phyloP scores from a whole-genome alignment of 805 yeast species.

The Hanseniaspora lindneri region DNA sequence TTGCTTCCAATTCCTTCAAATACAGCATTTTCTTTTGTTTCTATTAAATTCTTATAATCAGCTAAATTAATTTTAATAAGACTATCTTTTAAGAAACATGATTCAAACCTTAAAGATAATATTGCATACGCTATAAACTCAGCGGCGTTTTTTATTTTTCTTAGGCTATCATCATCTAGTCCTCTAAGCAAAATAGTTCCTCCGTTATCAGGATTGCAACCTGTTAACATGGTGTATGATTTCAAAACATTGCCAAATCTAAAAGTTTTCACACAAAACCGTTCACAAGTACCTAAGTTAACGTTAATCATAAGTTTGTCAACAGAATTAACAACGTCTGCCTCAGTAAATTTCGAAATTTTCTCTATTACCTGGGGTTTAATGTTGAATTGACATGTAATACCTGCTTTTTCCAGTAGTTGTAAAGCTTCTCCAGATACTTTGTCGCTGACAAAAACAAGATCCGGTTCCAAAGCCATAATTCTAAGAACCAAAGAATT shows the following conservation, averaged over 20 bases:
- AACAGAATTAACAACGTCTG: conserved; percentile 75
- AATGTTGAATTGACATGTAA: conserved; percentile 69
- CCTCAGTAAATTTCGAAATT: conserved; percentile 64
- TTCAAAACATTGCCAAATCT: conserved; percentile 45
- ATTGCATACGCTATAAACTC: conserved; percentile 70
- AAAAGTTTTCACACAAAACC: conserved; percentile 59
- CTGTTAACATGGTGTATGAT: conserved; percentile 67
- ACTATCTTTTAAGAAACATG: conserved; percentile 58
- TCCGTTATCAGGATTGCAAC: conserved; percentile 62
- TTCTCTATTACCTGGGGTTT: conserved; percentile 74
- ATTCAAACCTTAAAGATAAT: conserved; percentile 72
- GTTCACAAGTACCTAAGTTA: conserved; percentile 61
- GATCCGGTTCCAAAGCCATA: conserved; percentile 60
- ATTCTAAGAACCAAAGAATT: conserved; percentile 71
- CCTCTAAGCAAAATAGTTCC: conserved; percentile 85
- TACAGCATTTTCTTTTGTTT: conserved; percentile 17
- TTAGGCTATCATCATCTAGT: conserved; percentile 46
- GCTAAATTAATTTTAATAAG: conserved; percentile 41
- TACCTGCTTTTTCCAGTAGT: conserved; percentile 57
- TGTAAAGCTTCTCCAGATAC: conserved; percentile 74
- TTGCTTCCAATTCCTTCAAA: conserved; percentile 29
- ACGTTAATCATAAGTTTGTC: conserved; percentile 68
- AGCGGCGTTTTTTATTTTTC: conserved; percentile 61
- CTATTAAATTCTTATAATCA: conserved; percentile 25
- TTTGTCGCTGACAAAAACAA: conserved; percentile 65